Evolutionary conservation across 768 basidiomycete species (phyloP).

Genomic region (Suillus subalutaceus): DNA sequence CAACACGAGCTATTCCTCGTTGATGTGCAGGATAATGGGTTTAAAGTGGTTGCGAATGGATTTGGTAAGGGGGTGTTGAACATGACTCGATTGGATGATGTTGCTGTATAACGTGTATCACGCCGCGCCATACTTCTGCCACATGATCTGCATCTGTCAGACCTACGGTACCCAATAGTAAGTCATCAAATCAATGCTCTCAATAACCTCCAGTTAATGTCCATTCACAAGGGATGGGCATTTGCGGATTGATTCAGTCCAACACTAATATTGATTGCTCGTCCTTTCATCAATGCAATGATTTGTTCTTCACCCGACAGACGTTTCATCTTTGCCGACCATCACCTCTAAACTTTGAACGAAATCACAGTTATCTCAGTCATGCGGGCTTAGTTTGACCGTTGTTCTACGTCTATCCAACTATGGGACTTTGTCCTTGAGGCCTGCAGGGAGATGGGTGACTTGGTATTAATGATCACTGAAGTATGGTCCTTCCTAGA

Average conservation of each 20-base stretch:
- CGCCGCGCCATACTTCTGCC: not conserved
- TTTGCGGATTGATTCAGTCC: not conserved
- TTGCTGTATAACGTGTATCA: slow-evolving; percentile 16
- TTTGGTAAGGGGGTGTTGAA: slow-evolving; percentile 69
- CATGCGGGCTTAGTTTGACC: not conserved
- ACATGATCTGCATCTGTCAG: not conserved
- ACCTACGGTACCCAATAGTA: not conserved
- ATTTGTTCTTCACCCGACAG: not conserved
- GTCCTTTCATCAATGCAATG: not conserved
- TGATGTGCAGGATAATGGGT: slow-evolving; percentile 73
- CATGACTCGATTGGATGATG: slow-evolving; percentile 29
- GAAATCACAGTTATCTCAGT: not conserved
- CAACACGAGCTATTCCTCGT: slow-evolving; percentile 81
- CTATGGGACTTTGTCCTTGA: not conserved
- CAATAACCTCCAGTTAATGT: not conserved
- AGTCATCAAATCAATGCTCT: not conserved
- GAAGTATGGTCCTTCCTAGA: not conserved
- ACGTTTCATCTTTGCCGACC: not conserved
- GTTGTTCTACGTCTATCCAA: not conserved
- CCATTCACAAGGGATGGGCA: not conserved
- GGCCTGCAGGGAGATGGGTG: slow-evolving; percentile 19
- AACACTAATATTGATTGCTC: not conserved
- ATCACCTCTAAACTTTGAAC: not conserved
- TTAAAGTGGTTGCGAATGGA: slow-evolving; percentile 70
- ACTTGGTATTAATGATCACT: not conserved